Conservation (phyloP, 768 basidiomycete genomes). For the Chalciporus sphaerocephalus region DNA sequence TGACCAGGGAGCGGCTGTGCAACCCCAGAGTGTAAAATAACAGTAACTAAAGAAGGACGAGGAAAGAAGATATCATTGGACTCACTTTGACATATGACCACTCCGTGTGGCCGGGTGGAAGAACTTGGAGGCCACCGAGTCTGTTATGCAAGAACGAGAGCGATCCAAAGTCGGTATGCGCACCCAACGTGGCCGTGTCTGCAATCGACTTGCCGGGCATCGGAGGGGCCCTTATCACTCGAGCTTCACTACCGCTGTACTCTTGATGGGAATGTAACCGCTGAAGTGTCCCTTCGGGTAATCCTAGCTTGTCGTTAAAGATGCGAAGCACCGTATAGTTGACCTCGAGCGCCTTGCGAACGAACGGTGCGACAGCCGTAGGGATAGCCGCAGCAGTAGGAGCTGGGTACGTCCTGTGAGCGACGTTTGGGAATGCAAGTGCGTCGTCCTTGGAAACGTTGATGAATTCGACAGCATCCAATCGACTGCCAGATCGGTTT, state of each 20-base stretch:
- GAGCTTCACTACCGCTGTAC: conserved; percentile 53
- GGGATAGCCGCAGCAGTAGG: conserved; percentile 50
- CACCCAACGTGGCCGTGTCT: conserved; percentile 47
- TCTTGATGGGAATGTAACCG: conserved; percentile 42
- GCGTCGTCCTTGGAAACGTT: conserved; percentile 70
- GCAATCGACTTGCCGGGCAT: conserved; percentile 23
- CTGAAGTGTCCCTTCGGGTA: conserved; percentile 47
- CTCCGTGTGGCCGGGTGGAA: conserved; percentile 52
- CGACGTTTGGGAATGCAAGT: conserved; percentile 50
- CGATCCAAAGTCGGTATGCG: conserved; percentile 75
- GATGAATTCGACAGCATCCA: conserved; percentile 60
- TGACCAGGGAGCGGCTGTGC: conserved; percentile 48
- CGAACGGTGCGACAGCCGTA: conserved; percentile 48
- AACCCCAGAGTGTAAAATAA: too few species aligned
- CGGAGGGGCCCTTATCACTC: conserved; percentile 49
- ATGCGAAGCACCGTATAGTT: conserved; percentile 49
- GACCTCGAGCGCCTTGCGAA: conserved; percentile 53
- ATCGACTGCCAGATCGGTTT: not conserved
- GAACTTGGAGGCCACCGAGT: conserved; percentile 66
- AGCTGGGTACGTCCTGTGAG: conserved; percentile 53
- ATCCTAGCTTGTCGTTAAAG: conserved; percentile 53
- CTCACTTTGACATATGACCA: conserved; percentile 67
- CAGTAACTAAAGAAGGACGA: too few species aligned
- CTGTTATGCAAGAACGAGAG: conserved; percentile 69
- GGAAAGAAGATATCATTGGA: too few species aligned